A percentile compares a stretch with the other conserved stretches of the same genome.
Evolutionary conservation across 2,329 filamentous ascomycete species (phyloP).

Genomic region (Whalleya microplaca): DNA sequence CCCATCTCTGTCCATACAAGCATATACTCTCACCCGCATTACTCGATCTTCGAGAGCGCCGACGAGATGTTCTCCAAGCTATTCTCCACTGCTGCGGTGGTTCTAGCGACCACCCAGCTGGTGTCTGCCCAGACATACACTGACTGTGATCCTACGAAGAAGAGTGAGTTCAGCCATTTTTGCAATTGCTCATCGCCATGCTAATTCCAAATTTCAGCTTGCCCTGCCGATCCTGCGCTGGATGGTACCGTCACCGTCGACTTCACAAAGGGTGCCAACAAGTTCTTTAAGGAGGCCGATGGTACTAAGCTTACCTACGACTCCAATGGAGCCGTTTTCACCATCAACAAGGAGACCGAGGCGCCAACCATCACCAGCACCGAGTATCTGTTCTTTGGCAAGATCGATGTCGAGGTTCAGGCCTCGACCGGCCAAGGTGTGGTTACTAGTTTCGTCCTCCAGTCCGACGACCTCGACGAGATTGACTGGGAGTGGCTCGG

Average conservation of each 20-base stretch:
- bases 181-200: background rate
- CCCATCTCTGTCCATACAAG: too few species aligned
- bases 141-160: slow-evolving; percentile 58
- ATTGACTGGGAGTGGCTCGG: slow-evolving; percentile 98
- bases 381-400: slow-evolving; percentile 98
- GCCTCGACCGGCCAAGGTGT: slow-evolving; percentile 82
- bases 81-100: slow-evolving; percentile 49
- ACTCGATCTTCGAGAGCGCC: slow-evolving; percentile 2
- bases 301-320: slow-evolving; percentile 56
- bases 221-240: slow-evolving; percentile 76
- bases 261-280: slow-evolving; percentile 74
- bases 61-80: slow-evolving; percentile 51
- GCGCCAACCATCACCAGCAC: slow-evolving; percentile 73
- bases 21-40: slow-evolving; percentile 1
- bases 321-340: slow-evolving; percentile 56
- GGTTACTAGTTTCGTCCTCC: slow-evolving; percentile 85
- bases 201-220: slow-evolving; percentile 49
- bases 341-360: slow-evolving; percentile 69
- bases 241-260: slow-evolving; percentile 68
- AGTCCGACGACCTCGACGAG: slow-evolving; percentile 90
- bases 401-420: slow-evolving; percentile 77
- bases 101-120: slow-evolving; percentile 52
- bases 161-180: slow-evolving; percentile 43
- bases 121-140: slow-evolving; percentile 61
- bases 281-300: slow-evolving; percentile 50